Base-by-base conservation (phyloP, 768 basidiomycete genomes). In the Leccinum pellstonianum region DNA sequence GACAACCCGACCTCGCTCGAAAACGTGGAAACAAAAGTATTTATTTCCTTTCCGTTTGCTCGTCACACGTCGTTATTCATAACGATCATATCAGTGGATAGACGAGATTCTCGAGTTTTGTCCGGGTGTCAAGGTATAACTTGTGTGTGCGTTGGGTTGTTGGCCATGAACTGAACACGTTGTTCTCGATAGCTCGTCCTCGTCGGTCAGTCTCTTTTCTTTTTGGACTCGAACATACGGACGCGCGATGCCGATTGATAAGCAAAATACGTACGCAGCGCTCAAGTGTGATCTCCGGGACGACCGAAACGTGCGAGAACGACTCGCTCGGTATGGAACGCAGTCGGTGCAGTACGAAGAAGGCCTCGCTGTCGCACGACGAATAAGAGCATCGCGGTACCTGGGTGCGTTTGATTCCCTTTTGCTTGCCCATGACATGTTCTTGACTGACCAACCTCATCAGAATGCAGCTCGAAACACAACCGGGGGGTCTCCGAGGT, bases 401-500 rank as follows among this genome's bases (percentile, higher is more conserved):
- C 83, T 98, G 2, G 96, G 94, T 93, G 61, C 35, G 25, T 27
- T 27, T 27, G 25, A 27, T 27, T 27, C 25, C 25, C 25, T 27
- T 27, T 27, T 27, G 25, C 25, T 27, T 56, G n/a, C 4, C 4
- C 29, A 17, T 27, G 9, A 10, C 52, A 25, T 19, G n/a, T 5
- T n/a, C 33, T 14, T 38, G 25, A 37, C 49, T 59, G 54, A 58
- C 21, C 12, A 17, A 5, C 37, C 29, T 49, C 47, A 33, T 56
- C 27, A 97, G 95, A 98, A 80, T 98, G 96, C 71, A 96, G 94
- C 63, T 95, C 96, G 8, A 98, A 98, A 74, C 94, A 96, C 69
- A 95, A 97, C 65, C 85, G 96, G 52, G 96, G 96, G 4, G 95
- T 98, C 11, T 81, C 85, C 29, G 95, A 98, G 71, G 94, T 95